Evolutionary conservation across 805 yeast species (phyloP), one percentile per base, ranked within the genome.

Genomic region (Candida incommunis): DNA sequence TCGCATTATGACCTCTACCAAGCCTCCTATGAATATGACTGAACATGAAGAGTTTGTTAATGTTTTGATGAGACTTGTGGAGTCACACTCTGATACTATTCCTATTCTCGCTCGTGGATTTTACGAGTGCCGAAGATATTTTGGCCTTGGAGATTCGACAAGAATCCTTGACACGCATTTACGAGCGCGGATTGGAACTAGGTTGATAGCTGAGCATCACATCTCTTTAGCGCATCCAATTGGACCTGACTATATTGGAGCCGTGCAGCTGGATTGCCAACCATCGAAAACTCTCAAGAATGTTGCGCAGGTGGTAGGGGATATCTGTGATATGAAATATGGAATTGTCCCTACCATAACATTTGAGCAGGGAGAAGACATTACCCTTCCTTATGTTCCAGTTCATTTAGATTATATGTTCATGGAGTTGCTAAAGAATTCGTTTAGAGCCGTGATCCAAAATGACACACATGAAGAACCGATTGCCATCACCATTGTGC

Each of bases 371-470:
- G 76, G 78, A n/a, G 65, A 64, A 26, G 73, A 75, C 22, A 67
- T 83, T 15, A 63, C 65, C 22, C 76, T 88, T 58, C 90, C 96
- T 0, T 90, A 86, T 60, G 81, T 90, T 40, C 85, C 92, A 20
- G 79, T 80, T 41, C 95, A 88, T 58, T 62, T 92, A 44, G 96
- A 90, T 58, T 90, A 92, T 57, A 77, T 90, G 42, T 68, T 87
- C 46, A 84, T 84, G 21, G 98, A 90, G 63, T 64, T 90, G 20
- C 69, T 90, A 53, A 90, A 90, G 62, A 90, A 90, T 61, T 75
- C 95, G 3, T 78, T 82, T 50, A 66, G 96, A 45, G 95, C 98
- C 0, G 87, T 83, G 45, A 80, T 90, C 44, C 97, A 90, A 59
- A 75, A 75, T 46, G 44, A 48, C 7, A 69, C 67, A 15, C 50